A percentile compares a stretch with the other conserved stretches of the same genome.
Conservation (phyloP, 2,329 filamentous ascomycete species). For the Thelonectria rubi region DNA sequence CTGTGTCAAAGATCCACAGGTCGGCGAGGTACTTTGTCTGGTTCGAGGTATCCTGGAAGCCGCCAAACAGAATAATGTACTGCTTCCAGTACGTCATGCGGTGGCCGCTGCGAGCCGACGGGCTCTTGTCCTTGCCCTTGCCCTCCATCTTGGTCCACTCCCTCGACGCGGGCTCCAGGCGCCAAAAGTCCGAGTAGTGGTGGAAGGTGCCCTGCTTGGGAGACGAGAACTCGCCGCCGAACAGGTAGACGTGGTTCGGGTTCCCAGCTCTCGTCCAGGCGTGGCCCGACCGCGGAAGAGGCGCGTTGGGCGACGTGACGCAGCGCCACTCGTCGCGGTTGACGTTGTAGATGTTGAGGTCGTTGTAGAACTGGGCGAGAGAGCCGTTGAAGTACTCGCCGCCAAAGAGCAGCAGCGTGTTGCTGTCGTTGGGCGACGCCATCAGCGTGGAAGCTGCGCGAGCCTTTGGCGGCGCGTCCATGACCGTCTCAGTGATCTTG, state of each 20-base stretch:
- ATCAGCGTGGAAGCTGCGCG: conserved; percentile 84
- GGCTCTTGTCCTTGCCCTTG: conserved; percentile 78
- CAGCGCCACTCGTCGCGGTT: conserved; percentile 90
- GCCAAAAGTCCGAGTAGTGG: conserved; percentile 99
- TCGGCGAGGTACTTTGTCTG: conserved; percentile 94
- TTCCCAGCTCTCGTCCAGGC: conserved; percentile 94
- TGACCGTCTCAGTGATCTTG: conserved; percentile 86
- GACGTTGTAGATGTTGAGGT: conserved; percentile 76
- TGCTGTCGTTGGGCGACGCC: conserved; percentile 84
- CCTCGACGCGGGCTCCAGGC: conserved; percentile 80
- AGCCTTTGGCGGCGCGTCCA: conserved; percentile 76
- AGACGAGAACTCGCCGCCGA: conserved; percentile 95
- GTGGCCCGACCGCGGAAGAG: conserved; percentile 89
- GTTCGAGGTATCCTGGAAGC: conserved; percentile 96
- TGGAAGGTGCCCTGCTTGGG: conserved; percentile 99
- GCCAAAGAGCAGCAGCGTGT: conserved; percentile 90
- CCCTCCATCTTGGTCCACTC: conserved; percentile 93
- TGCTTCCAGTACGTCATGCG: conserved; percentile 98
- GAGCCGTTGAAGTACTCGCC: conserved; percentile 97
- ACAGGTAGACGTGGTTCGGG: conserved; percentile 84
- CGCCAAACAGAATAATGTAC: conserved; percentile 94
- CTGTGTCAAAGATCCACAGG: conserved; percentile 94
- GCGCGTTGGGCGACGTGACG: conserved; percentile 90
- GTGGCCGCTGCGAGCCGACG: conserved; percentile 88
- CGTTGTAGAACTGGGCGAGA: conserved; percentile 76